A percentile compares a stretch with the other conserved stretches of the same genome.
phyloP scores from a whole-genome alignment of 768 basidiomycete species.

The Cubamyces sp. region DNA sequence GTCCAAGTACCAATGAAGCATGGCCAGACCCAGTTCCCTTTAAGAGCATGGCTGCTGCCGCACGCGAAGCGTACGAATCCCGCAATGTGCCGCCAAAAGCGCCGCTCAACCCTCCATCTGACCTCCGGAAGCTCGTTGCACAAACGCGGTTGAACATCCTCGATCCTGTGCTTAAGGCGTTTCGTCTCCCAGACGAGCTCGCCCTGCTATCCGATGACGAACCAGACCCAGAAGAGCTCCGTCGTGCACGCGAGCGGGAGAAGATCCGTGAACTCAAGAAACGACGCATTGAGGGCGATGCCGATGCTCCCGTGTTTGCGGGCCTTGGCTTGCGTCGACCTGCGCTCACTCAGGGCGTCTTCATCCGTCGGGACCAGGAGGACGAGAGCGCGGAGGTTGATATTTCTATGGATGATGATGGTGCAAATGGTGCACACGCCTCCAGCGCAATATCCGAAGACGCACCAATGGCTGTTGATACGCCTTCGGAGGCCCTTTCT shows the following conservation, averaged over 20 bases:
- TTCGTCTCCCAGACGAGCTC: slow-evolving; percentile 34
- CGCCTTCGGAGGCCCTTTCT: slow-evolving; percentile 22
- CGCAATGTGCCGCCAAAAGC: slow-evolving; percentile 46
- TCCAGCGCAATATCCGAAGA: background rate
- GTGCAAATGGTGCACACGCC: background rate
- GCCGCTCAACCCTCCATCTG: slow-evolving; percentile 42
- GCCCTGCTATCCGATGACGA: slow-evolving; percentile 30
- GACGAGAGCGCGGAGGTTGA: slow-evolving; percentile 69
- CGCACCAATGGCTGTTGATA: slow-evolving; percentile 25
- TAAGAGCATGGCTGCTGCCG: slow-evolving; percentile 46
- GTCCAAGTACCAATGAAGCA: background rate
- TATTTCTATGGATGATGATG: slow-evolving; percentile 39
- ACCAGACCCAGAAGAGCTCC: slow-evolving; percentile 46
- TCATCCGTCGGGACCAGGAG: slow-evolving; percentile 57
- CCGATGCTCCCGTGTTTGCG: slow-evolving; percentile 21
- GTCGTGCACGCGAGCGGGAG: slow-evolving; percentile 49
- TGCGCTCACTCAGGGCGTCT: slow-evolving; percentile 45
- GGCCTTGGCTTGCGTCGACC: slow-evolving; percentile 29
- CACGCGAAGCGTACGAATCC: slow-evolving; percentile 41
- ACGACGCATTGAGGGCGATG: slow-evolving; percentile 44
- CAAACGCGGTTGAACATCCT: slow-evolving; percentile 53
- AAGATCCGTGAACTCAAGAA: slow-evolving; percentile 63
- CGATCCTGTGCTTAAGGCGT: slow-evolving; percentile 43
- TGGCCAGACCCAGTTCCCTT: slow-evolving; percentile 58
- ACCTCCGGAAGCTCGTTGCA: slow-evolving; percentile 62